Percentiles rank a stretch among this genome's conserved stretches.
phyloP scores from a whole-genome alignment of 768 basidiomycete genomes.

The Boletus eberwhitei region DNA sequence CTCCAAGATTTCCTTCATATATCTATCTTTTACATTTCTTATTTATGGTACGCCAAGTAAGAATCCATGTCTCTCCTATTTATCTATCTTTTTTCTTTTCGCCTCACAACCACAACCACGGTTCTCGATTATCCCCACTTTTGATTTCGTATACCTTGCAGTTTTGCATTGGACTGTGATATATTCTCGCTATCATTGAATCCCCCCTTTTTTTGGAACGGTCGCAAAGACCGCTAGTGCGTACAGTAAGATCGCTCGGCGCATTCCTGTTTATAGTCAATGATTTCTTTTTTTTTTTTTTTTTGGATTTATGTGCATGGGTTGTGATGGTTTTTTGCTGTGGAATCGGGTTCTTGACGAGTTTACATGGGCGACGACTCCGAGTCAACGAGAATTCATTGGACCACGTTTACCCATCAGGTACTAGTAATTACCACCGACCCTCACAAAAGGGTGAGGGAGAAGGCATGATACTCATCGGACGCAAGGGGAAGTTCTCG shows the following conservation, averaged over 20 bases:
- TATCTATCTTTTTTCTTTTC: background rate
- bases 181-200: slow-evolving; percentile 2
- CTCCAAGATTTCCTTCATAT: slow-evolving; percentile 9
- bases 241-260: slow-evolving; percentile 16
- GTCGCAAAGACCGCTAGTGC: slow-evolving; percentile 20
- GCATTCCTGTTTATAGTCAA: slow-evolving; percentile 18
- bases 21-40: slow-evolving; percentile 15
- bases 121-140: background rate
- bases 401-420: too few relatives aligned
- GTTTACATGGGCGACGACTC: too few relatives aligned
- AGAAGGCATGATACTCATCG: too few relatives aligned
- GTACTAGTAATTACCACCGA: too few relatives aligned
- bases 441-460: too few relatives aligned
- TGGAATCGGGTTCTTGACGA: background rate
- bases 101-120: slow-evolving; percentile 1
- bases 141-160: slow-evolving; percentile 1
- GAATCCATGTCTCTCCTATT: background rate
- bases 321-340: background rate
- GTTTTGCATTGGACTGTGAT: slow-evolving; percentile 19
- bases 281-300: slow-evolving; percentile 9
- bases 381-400: background rate
- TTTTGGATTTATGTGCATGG: slow-evolving; percentile 14
- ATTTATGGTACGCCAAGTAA: slow-evolving; percentile 31
- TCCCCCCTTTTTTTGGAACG: slow-evolving; percentile 12
- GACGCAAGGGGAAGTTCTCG: too few relatives aligned